A percentile compares a stretch with the other conserved stretches of the same genome.
Conservation (phyloP, 2,329 filamentous ascomycete species). For the Waltergamsia citrina region DNA sequence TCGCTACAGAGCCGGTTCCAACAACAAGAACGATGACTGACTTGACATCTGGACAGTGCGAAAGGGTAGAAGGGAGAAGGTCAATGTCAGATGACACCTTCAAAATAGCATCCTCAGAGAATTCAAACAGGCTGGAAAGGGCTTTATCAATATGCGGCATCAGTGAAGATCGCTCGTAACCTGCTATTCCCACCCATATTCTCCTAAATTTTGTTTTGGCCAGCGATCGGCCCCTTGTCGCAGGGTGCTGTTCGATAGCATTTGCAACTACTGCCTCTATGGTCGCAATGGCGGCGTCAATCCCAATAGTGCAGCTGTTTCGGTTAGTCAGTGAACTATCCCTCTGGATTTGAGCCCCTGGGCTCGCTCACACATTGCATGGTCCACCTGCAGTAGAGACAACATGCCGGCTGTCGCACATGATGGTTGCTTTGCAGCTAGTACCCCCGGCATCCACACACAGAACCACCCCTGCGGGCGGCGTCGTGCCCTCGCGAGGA, state of each 20-base stretch:
- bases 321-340: slow-evolving; percentile 5
- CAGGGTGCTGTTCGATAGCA: slow-evolving; percentile 10
- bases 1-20: slow-evolving; percentile 32
- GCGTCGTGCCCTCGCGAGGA: too few relatives aligned
- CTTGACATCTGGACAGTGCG: slow-evolving; percentile 6
- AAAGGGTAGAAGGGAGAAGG: slow-evolving; percentile 19
- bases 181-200: slow-evolving; percentile 29
- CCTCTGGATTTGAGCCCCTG: too few relatives aligned
- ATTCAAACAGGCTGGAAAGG: slow-evolving; percentile 16
- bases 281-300: slow-evolving; percentile 14
- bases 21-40: slow-evolving; percentile 26
- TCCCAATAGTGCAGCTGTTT: slow-evolving; percentile 13
- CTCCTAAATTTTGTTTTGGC: slow-evolving; percentile 10
- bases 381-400: slow-evolving; percentile 7
- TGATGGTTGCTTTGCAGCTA: slow-evolving; percentile 27
- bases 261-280: slow-evolving; percentile 15
- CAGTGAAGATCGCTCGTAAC: slow-evolving; percentile 24
- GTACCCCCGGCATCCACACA: slow-evolving; percentile 32
- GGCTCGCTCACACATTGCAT: slow-evolving; percentile 3
- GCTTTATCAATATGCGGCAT: slow-evolving; percentile 13
- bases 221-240: slow-evolving; percentile 1
- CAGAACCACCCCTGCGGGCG: slow-evolving; percentile 17
- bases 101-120: slow-evolving; percentile 11
- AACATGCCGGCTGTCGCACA: slow-evolving; percentile 12
- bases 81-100: slow-evolving; percentile 28